phyloP scores from a whole-genome alignment of 768 basidiomycete genomes.

The Leccinum variicolor region DNA sequence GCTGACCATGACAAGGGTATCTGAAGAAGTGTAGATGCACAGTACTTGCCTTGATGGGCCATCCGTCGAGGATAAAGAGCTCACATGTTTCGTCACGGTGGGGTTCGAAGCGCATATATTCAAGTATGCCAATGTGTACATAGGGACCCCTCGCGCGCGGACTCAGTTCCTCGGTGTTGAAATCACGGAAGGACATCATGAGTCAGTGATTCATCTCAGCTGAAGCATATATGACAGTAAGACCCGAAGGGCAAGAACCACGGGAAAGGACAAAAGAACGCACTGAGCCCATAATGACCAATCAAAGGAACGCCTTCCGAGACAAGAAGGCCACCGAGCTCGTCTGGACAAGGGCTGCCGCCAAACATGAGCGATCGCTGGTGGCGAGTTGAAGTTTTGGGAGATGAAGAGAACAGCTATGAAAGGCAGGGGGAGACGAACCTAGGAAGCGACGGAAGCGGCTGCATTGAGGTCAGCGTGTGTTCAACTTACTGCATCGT shows the following conservation, averaged over 20 bases:
- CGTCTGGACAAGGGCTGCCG: constrained; percentile 52
- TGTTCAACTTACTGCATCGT: too few relatives aligned
- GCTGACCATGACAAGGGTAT: too few relatives aligned
- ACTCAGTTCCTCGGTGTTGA: constrained; percentile 52
- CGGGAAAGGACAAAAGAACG: constrained; percentile 9
- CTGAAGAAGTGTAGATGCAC: too few relatives aligned
- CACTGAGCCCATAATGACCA: constrained; percentile 49
- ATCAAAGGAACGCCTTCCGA: constrained; percentile 46
- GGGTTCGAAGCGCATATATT: constrained; percentile 44
- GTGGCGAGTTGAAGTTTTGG: constrained; percentile 39
- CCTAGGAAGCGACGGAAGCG: constrained; percentile 26
- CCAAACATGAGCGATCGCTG: too few relatives aligned
- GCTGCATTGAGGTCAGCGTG: constrained; percentile 19
- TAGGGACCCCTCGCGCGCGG: constrained; percentile 30
- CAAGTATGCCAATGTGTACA: constrained; percentile 10
- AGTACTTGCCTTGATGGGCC: constrained; percentile 41
- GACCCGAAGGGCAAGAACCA: background rate
- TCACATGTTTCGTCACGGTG: constrained; percentile 43
- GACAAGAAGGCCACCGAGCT: constrained; percentile 48
- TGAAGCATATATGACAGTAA: background rate
- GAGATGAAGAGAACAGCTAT: constrained; percentile 35
- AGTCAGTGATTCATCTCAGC: constrained; percentile 37
- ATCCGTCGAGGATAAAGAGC: constrained; percentile 48
- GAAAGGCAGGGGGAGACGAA: too few relatives aligned
- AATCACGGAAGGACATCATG: constrained; percentile 46